Base-by-base conservation (phyloP, 495 filamentous ascomycete genomes). In the Cercophora newfieldiana region DNA sequence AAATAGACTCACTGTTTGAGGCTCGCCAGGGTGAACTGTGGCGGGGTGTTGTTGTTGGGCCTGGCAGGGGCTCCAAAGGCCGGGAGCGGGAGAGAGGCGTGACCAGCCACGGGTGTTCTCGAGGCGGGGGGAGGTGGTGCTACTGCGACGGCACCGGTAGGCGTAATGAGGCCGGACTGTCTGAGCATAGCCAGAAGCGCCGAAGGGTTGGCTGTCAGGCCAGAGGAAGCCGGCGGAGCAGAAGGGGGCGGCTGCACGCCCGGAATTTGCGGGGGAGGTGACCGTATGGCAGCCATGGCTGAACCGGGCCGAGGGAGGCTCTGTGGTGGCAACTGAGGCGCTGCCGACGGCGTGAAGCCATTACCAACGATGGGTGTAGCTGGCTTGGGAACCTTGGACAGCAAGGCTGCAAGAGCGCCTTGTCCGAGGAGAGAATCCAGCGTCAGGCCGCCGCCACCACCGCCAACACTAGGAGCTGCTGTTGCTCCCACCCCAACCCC, bases 381-480 rank as follows among this genome's bases (percentile, higher is more conserved):
- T 66, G 80, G 76, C 67, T 81, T 79, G 63, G 74, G 74, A 26
- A 48, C 33, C 21, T 59, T 69, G 16, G 72, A 62, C 68, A 84
- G 75, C 54, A 85, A 68, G 37, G 82, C 69, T 66, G 83, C 83
- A 53, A 87, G 71, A 66, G 84, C 78, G 66, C 81, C 83, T 66
- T 83, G 73, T 37, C 84, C 85, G 48, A 86, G 77, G 56, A 87
- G 67, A 29, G 80, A 77, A 71, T 82, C 82, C 69, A 87, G 61
- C 26, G 83, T 78, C 61, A 83, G 29, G 26, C 59, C 59, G 49
- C 72, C 71, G 37, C 53, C 51, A 44, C 69, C 64, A 70, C 76
- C 30, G 69, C 70, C 68, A 57, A 71, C 71, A 37, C 65, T 54
- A 64, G 77, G 72, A 62, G 79, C 72, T 61, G 78, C 66, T 61